These are phyloP conservation scores for Myxozyma neglecta DNA, from an alignment of 805 yeast genomes.

Conservation along the genomic window DNA sequence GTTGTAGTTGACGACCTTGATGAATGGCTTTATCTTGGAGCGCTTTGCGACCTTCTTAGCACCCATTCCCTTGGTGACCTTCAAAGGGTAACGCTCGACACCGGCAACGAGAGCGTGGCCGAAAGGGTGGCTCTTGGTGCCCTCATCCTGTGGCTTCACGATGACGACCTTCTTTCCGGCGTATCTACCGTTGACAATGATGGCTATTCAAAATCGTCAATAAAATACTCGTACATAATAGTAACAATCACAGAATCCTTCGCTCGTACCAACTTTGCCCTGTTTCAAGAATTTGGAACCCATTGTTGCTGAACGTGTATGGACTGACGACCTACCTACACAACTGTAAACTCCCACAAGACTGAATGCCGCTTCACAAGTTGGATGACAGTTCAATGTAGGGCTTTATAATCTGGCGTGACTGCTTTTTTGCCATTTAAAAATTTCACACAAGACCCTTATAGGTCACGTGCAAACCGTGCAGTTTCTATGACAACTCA, in stretches of 20 bases:
- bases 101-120: constrained; percentile 99
- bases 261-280: constrained; percentile 96
- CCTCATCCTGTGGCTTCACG: constrained; percentile 97
- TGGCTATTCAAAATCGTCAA: constrained; percentile 53
- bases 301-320: constrained; percentile 11
- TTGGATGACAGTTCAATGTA: neutral
- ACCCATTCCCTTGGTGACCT: constrained; percentile 92
- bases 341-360: neutral
- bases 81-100: constrained; percentile 96
- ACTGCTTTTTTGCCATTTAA: neutral
- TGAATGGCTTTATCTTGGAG: constrained; percentile 96
- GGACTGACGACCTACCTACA: constrained; percentile 2
- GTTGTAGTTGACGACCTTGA: constrained; percentile 99
- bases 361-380: neutral
- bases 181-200: constrained; percentile 99
- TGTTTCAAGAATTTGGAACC: constrained; percentile 93
- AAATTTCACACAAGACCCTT: neutral
- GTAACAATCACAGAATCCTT: neutral
- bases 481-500: neutral
- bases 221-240: neutral
- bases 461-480: neutral
- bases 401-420: constrained; percentile 11
- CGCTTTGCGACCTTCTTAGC: constrained; percentile 96
- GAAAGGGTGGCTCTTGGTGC: constrained; percentile 97
- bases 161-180: constrained; percentile 99